Evolutionary conservation across 192 early-diverging fungal species (phyloP).

Genomic region (Fimicolochytrium jonesii): DNA sequence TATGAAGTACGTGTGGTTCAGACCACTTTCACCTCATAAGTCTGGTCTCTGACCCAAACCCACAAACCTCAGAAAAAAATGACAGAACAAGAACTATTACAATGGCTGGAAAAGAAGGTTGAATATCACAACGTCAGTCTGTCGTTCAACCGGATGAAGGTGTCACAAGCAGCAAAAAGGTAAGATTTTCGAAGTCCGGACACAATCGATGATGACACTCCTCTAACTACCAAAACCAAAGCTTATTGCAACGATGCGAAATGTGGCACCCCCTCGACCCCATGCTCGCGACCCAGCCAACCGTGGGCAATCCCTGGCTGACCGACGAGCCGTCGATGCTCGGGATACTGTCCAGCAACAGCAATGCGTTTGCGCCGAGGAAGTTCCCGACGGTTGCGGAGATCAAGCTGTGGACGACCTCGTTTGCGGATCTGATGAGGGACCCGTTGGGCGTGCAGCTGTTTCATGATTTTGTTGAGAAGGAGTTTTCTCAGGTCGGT

Average conservation of each 20-base stretch:
- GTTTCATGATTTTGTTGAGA: conserved; percentile 29
- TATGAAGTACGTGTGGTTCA: not conserved
- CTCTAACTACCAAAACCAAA: not conserved
- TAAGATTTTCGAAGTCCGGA: conserved; percentile 11
- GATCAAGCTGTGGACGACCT: conserved; percentile 30
- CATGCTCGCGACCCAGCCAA: conserved; percentile 15
- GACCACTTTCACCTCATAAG: not conserved
- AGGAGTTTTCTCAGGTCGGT: conserved; percentile 31
- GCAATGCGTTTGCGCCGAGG: not conserved
- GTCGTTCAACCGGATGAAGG: conserved; percentile 27
- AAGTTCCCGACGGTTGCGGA: conserved; percentile 25
- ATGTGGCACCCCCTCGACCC: conserved; percentile 33
- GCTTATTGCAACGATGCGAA: conserved; percentile 24
- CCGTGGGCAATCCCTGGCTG: conserved; percentile 28
- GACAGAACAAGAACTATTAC: conserved; percentile 14
- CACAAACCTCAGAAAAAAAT: conserved; percentile 29
- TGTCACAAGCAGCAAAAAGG: conserved; percentile 31
- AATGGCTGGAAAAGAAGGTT: conserved; percentile 28
- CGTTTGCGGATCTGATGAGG: conserved; percentile 28
- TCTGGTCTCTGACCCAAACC: not conserved
- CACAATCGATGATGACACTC: not conserved
- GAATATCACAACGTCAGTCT: conserved; percentile 21
- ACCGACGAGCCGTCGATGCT: conserved; percentile 26
- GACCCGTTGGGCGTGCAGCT: conserved; percentile 34
- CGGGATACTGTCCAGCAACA: not conserved